Evolutionary conservation across 306 rosid genomes (phyloP).

Genomic region (Vicia faba): DNA sequence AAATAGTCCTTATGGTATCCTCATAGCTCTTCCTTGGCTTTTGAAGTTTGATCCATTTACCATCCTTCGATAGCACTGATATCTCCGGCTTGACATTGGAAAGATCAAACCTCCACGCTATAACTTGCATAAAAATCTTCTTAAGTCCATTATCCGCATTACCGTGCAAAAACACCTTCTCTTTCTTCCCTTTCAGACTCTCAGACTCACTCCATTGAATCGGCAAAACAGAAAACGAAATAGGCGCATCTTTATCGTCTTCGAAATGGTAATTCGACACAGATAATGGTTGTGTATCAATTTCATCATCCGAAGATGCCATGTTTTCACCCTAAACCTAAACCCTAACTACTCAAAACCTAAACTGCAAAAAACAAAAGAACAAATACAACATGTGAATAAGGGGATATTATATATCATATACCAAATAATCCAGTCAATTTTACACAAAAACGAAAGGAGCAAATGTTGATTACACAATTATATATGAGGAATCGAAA

Average conservation of each 20-base stretch:
- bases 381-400: not conserved
- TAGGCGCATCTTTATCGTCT: constrained; percentile 53
- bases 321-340: constrained; percentile 40
- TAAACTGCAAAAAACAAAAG: not conserved
- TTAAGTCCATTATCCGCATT: constrained; percentile 65
- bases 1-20: constrained; percentile 58
- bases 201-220: constrained; percentile 63
- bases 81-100: constrained; percentile 61
- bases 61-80: constrained; percentile 64
- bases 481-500: not conserved
- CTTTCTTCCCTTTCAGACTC: constrained; percentile 36
- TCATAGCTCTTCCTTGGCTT: constrained; percentile 83
- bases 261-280: constrained; percentile 70
- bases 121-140: constrained; percentile 61
- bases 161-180: constrained; percentile 60
- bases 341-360: constrained; percentile 36
- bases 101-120: constrained; percentile 81
- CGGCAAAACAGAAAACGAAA: constrained; percentile 72
- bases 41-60: constrained; percentile 68
- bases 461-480: not conserved
- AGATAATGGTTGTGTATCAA: constrained; percentile 44
- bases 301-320: constrained; percentile 88
- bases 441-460: too few species aligned
- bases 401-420: not conserved
- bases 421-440: not conserved